These are phyloP conservation scores for Diaporthe sp. DNA, from an alignment of 2,329 filamentous ascomycete genomes.

Conservation along the genomic window DNA sequence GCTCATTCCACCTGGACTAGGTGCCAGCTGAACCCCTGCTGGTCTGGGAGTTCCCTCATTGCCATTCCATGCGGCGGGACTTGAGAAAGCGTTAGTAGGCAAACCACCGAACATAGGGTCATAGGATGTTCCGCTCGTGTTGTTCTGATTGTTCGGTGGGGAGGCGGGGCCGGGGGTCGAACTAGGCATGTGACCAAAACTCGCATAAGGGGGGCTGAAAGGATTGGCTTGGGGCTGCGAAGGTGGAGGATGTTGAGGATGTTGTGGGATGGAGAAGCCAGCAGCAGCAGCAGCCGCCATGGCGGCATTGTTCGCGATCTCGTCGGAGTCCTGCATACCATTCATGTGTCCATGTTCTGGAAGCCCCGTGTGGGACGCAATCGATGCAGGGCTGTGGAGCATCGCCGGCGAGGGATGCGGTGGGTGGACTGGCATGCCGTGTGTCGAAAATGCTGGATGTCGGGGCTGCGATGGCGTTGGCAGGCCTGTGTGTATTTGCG, in stretches of 20 bases:
- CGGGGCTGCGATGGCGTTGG: slow-evolving; percentile 44
- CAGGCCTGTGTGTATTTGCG: slow-evolving; percentile 46
- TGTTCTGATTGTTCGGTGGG: slow-evolving; percentile 48
- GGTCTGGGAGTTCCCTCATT: slow-evolving; percentile 45
- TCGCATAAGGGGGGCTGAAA: slow-evolving; percentile 52
- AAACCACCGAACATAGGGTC: slow-evolving; percentile 72
- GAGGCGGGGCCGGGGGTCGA: slow-evolving; percentile 44
- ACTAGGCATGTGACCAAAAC: slow-evolving; percentile 53
- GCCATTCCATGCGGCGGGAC: slow-evolving; percentile 64
- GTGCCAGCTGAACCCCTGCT: slow-evolving; percentile 43
- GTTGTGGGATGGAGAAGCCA: slow-evolving; percentile 50
- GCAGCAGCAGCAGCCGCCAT: slow-evolving; percentile 53
- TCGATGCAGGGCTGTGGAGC: slow-evolving; percentile 49
- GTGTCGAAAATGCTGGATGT: slow-evolving; percentile 25
- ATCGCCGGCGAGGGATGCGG: slow-evolving; percentile 46
- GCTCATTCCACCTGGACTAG: slow-evolving; percentile 63
- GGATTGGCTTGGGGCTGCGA: slow-evolving; percentile 48
- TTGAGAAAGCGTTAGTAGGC: slow-evolving; percentile 66
- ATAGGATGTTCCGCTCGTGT: slow-evolving; percentile 55
- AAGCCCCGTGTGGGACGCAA: slow-evolving; percentile 36
- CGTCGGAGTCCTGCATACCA: slow-evolving; percentile 51
- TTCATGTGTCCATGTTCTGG: slow-evolving; percentile 48
- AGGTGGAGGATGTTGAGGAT: slow-evolving; percentile 40
- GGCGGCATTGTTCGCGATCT: slow-evolving; percentile 50
- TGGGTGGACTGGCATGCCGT: slow-evolving; percentile 40